These are phyloP conservation scores for Pistacia integerrima DNA, from an alignment of 345 rosid species.

Conservation along the genomic window DNA sequence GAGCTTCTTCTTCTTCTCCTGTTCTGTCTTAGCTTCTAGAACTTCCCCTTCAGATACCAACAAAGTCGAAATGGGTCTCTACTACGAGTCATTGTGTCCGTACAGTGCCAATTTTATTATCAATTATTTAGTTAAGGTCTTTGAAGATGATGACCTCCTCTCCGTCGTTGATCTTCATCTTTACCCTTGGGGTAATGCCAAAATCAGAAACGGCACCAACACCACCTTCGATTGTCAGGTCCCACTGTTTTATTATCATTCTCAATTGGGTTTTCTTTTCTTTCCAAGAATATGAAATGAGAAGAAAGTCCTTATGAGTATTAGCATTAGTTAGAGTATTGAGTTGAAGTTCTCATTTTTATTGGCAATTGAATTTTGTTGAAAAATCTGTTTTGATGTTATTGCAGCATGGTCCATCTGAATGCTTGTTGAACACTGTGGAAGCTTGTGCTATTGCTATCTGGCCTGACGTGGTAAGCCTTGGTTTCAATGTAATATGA, in stretches of 20 bases:
- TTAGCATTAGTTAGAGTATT: no score
- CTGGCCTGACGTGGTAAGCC: slow-evolving; percentile 75
- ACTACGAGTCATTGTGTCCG: slow-evolving; percentile 87
- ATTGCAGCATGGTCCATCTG: slow-evolving; percentile 81
- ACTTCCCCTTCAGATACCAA: slow-evolving; percentile 24
- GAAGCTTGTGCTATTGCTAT: slow-evolving; percentile 83
- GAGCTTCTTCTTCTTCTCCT: not conserved
- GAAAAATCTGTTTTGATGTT: not conserved
- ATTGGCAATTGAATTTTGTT: not conserved
- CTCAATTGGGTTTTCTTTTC: not conserved
- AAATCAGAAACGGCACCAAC: slow-evolving; percentile 42
- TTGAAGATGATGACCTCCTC: slow-evolving; percentile 56
- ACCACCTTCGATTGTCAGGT: slow-evolving; percentile 84
- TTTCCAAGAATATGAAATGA: not conserved
- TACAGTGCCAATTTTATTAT: slow-evolving; percentile 68
- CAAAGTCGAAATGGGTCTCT: slow-evolving; percentile 57
- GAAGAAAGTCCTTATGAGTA: no score
- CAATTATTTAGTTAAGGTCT: slow-evolving; percentile 52
- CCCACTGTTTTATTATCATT: not conserved
- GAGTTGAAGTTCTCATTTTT: not conserved
- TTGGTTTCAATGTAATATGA: not conserved
- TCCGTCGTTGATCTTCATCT: slow-evolving; percentile 73
- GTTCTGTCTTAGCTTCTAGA: slow-evolving; percentile 24
- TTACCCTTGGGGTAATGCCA: slow-evolving; percentile 85
- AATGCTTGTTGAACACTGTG: slow-evolving; percentile 80